Base-by-base conservation (phyloP, 106 monocot genomes). In the Platanthera guangdongensis region DNA sequence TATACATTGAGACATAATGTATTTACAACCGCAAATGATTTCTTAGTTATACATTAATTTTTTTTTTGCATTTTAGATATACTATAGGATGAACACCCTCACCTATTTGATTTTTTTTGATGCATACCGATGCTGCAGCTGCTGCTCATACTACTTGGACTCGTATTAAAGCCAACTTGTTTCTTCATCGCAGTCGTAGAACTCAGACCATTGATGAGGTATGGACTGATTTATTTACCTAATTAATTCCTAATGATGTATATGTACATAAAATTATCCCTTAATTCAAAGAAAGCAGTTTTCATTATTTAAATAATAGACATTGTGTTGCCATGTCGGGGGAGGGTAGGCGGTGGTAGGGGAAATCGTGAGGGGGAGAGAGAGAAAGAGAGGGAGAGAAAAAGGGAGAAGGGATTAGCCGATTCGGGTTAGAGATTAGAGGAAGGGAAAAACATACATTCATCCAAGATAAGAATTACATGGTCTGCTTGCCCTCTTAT, bases 171-270 rank as follows among this genome's bases (percentile, higher is more conserved):
- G 83, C 80, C 72, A 99, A 99, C 64, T 69, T 89, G 25, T 99
- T 88, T 88, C 85, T 92, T 39, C 94, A 94, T 82, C 87, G 97
- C 14, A 87, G 75, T 68, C 87, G 91, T 55, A 91, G 76, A 90
- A 84, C 82, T 47, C 94, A 94, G 73, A 88, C 77, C 11, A 92
- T 99, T 60, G 97, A 99, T 78, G 97, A 99, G 97, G 97, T 99
- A 55, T 75, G 82, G 14, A 7, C 14, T 52, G 22, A 16, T 59
- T 51, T 46, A 13, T 55, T 71, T 64, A 64, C 6, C 10, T 64
- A 28, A 19, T 64, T 0, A 65, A 65, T 65, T 0, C 4, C 32
- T 30, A 30, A 30, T 65, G 32, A 30, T 19, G 65, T 12, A 32
- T 9, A 7, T 65, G 65, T 9, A 65, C 30, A 4, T 4, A 65